Evolutionary conservation across 2,329 filamentous ascomycete genomes (phyloP).

Genomic region (Aspergillus pseudoviridinutans): DNA sequence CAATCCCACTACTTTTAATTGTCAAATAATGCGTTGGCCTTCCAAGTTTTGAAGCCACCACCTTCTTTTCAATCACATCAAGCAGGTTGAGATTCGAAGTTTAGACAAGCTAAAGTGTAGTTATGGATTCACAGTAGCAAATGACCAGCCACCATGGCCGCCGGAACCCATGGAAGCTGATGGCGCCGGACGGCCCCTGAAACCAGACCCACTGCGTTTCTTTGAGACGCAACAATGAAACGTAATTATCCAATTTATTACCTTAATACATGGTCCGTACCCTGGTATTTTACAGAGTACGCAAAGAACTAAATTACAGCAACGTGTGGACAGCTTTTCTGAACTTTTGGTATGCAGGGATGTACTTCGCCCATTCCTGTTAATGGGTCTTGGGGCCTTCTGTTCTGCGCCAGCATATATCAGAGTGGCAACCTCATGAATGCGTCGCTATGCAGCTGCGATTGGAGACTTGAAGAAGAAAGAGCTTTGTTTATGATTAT

Average conservation of each 20-base stretch:
- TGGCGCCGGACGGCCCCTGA: conserved; percentile 27
- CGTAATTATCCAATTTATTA: conserved; percentile 11
- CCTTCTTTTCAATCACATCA: not conserved
- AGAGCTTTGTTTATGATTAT: conserved; percentile 7
- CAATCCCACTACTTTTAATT: not conserved
- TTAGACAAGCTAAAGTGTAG: not conserved
- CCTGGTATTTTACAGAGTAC: not conserved
- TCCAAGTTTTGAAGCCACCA: not conserved
- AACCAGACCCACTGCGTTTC: conserved; percentile 21
- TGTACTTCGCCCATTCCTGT: conserved; percentile 18
- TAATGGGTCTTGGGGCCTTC: conserved; percentile 22
- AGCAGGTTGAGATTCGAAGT: not conserved
- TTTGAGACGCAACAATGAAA: conserved; percentile 8
- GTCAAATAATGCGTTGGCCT: not conserved
- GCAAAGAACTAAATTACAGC: conserved; percentile 8
- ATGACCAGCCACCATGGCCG: not conserved
- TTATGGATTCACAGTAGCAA: not conserved
- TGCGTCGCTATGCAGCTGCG: conserved; percentile 12
- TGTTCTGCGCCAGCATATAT: conserved; percentile 8
- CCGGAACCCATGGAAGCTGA: conserved; percentile 5
- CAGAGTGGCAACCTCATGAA: conserved; percentile 15
- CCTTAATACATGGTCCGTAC: conserved; percentile 6
- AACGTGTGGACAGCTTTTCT: conserved; percentile 9
- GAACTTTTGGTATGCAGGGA: conserved; percentile 28
- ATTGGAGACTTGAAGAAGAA: not conserved